Evolutionary conservation across 202 grass and related monocot species (phyloP).

Genomic region (Setaria viridis): DNA sequence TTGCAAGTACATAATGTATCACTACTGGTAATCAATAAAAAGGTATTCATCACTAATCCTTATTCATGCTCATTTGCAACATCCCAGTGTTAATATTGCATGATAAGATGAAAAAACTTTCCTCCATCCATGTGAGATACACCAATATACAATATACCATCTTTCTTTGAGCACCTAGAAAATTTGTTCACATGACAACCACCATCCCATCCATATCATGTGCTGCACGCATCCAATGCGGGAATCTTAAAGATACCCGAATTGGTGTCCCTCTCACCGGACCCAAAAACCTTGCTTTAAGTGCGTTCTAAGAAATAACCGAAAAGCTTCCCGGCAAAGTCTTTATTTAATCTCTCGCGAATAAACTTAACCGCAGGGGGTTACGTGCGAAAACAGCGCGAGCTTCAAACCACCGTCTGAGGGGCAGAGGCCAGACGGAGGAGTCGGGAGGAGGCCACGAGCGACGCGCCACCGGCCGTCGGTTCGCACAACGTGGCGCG

Average conservation of each 20-base stretch:
- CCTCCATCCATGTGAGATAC: constrained; percentile 17
- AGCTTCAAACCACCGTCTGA: constrained; percentile 14
- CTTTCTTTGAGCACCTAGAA: not conserved
- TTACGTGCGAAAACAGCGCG: not conserved
- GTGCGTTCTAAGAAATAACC: constrained; percentile 68
- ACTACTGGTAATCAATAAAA: not conserved
- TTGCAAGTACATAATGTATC: not conserved
- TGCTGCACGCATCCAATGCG: constrained; percentile 40
- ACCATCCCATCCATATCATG: constrained; percentile 30
- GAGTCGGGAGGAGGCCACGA: constrained; percentile 16
- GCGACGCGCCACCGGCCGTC: constrained; percentile 48
- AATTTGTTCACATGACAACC: not conserved
- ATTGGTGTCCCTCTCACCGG: constrained; percentile 39
- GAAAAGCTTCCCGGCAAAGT: constrained; percentile 47
- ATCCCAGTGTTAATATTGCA: not conserved
- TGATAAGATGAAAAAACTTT: not conserved
- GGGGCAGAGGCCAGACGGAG: not conserved
- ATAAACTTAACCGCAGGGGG: not conserved
- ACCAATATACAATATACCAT: not conserved
- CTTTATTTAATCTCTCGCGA: constrained; percentile 18
- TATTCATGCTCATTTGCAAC: not conserved
- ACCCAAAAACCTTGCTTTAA: constrained; percentile 42
- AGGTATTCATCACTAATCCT: no score
- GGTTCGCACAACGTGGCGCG: not conserved
- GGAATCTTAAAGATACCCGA: constrained; percentile 43